Evolutionary conservation across 768 basidiomycete species (phyloP), one percentile per base, ranked within the genome.

Genomic region (Kwoniella sp.): DNA sequence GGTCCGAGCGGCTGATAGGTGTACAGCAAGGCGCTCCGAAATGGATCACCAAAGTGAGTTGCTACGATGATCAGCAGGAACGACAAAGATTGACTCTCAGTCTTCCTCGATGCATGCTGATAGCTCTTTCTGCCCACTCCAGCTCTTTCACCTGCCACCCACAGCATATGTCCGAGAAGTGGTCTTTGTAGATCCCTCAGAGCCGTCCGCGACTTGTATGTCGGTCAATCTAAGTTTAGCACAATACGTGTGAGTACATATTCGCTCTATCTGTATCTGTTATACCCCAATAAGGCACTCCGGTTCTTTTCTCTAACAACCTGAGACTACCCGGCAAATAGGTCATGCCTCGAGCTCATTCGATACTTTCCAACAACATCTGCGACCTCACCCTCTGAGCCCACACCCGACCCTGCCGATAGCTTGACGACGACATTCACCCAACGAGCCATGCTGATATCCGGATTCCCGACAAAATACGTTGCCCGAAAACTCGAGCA

Each of bases 141-240:
- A 77, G 75, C 68, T 77, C 4, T 74, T 76, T 53, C 56, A 61
- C n/a, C 63, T 71, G 8, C 60, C 66, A 30, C 65, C 50, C 74
- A 93, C 92, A 74, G 93, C 94, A 11, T 96, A 90, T 76, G 91
- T 96, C 1, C 88, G 94, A 52, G 94, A 97, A 82, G 89, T 96
- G 71, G 92, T 92, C 4, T 95, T 94, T 77, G 85, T 95, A 38
- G 92, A 96, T 81, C 94, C 94, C 1, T 83, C 86, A 64, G 87
- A 85, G 26, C 89, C 90, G 81, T 87, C 85, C 31, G 89, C 90
- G 53, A 89, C 89, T 45, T 90, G 92, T 69, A 91, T 91, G 37
- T 93, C 92, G 29, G 89, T 93, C 82, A 97, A 97, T 83, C 88
- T 97, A 56, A 91, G 91, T 13, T 83, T 96, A 29, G 93, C 92